A percentile compares a stretch with the other conserved stretches of the same genome.
phyloP scores from a whole-genome alignment of 139 green algal genomes.

The Tetraselmis striata region DNA sequence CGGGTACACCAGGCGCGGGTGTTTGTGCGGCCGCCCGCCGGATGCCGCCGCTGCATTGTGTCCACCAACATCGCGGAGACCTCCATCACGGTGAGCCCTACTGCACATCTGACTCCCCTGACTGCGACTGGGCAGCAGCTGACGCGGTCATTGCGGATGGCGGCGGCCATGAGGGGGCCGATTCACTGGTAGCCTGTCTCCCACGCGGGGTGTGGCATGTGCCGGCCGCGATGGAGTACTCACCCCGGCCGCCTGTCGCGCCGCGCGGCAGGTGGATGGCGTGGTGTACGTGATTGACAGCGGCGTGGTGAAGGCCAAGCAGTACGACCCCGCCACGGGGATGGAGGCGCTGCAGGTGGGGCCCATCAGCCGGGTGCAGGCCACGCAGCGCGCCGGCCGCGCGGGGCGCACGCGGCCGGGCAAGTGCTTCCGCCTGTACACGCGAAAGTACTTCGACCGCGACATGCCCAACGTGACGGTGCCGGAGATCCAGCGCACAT shows the following conservation, averaged over 20 bases:
- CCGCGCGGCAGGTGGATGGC: conserved; percentile 48
- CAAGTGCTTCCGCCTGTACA: conserved; percentile 94
- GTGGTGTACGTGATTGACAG: conserved; percentile 86
- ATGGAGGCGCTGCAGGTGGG: conserved; percentile 83
- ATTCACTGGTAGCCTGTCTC: no score
- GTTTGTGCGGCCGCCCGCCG: conserved; percentile 62
- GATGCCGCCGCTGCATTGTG: conserved; percentile 76
- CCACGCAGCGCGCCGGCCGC: conserved; percentile 79
- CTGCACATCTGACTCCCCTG: not conserved
- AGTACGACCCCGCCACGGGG: conserved; percentile 75
- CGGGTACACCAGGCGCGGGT: conserved; percentile 61
- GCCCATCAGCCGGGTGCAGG: conserved; percentile 74
- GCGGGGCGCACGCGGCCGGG: conserved; percentile 78
- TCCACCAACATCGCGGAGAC: conserved; percentile 97
- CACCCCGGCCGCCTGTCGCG: no score
- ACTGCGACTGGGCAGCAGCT: not conserved
- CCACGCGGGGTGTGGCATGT: no score
- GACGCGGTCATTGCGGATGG: no score
- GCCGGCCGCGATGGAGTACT: no score
- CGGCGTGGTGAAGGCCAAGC: conserved; percentile 89
- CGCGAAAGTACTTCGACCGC: conserved; percentile 60
- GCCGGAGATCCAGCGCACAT: conserved; percentile 91
- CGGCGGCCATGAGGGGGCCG: no score
- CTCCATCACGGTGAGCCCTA: conserved; percentile 79
- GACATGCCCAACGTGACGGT: conserved; percentile 71